These are phyloP conservation scores for Candida xyloterini DNA, from an alignment of 805 yeast species.

Conservation along the genomic window DNA sequence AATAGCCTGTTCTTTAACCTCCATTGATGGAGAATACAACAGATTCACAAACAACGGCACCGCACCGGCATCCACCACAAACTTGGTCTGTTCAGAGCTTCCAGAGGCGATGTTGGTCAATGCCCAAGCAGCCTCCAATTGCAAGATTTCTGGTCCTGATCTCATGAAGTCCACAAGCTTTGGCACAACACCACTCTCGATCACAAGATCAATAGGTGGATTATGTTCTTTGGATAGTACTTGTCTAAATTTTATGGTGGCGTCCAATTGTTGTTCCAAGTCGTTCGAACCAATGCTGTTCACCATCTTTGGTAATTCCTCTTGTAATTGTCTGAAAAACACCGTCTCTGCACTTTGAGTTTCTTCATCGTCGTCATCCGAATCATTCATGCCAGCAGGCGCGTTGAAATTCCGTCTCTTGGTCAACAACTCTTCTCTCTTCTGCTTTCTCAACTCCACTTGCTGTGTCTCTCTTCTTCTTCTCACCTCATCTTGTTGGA, in stretches of 20 bases:
- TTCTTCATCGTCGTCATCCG: constrained; percentile 50
- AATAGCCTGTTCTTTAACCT: constrained; percentile 96
- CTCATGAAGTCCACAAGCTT: constrained; percentile 83
- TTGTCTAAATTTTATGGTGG: constrained; percentile 92
- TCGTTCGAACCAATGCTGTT: constrained; percentile 72
- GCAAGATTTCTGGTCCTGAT: constrained; percentile 79
- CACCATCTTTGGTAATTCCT: constrained; percentile 83
- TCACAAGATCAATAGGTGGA: constrained; percentile 94
- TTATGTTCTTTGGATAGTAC: constrained; percentile 89
- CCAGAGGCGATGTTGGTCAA: constrained; percentile 97
- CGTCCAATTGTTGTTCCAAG: constrained; percentile 76
- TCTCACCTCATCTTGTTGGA: constrained; percentile 92
- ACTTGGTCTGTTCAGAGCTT: constrained; percentile 79
- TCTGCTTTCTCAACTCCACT: constrained; percentile 93
- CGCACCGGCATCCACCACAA: constrained; percentile 91
- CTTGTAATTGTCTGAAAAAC: constrained; percentile 48
- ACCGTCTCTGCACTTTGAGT: constrained; percentile 26
- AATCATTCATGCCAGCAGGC: constrained; percentile 46
- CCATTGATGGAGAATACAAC: constrained; percentile 75
- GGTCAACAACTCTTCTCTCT: constrained; percentile 90
- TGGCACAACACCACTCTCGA: constrained; percentile 91
- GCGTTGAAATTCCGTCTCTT: constrained; percentile 80
- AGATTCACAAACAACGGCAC: constrained; percentile 87
- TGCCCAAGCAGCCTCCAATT: constrained; percentile 99
- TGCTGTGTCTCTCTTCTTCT: constrained; percentile 97